phyloP scores from a whole-genome alignment of 768 basidiomycete species.

The Lanmaoa pseudosensibilis region DNA sequence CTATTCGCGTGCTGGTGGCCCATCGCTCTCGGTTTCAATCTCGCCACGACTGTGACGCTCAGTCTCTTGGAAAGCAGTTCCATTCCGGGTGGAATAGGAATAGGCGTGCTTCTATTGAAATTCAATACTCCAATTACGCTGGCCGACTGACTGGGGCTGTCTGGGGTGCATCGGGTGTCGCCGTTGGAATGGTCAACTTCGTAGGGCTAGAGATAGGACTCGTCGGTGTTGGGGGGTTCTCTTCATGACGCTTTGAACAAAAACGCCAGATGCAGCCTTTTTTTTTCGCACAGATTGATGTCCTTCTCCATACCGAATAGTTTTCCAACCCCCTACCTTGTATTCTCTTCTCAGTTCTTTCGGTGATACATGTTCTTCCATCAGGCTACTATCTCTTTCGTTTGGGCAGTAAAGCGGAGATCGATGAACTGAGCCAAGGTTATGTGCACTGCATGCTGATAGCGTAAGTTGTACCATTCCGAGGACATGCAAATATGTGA shows the following conservation, averaged over 20 bases:
- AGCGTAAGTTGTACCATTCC: background rate
- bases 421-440: too few relatives aligned
- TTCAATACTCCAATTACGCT: constrained; percentile 68
- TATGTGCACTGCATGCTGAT: background rate
- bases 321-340: background rate
- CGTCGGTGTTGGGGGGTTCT: constrained; percentile 56
- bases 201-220: constrained; percentile 59
- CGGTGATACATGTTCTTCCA: too few relatives aligned
- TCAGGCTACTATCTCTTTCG: too few relatives aligned
- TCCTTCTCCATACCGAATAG: background rate
- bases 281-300: background rate
- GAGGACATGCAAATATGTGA: background rate
- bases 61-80: constrained; percentile 66
- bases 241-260: constrained; percentile 52
- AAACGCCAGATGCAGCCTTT: background rate
- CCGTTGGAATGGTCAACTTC: constrained; percentile 56
- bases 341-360: background rate
- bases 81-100: constrained; percentile 69
- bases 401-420: too few relatives aligned
- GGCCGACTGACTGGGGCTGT: constrained; percentile 66
- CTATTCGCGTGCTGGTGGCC: constrained; percentile 46
- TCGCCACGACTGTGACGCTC: constrained; percentile 68
- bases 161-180: constrained; percentile 64
- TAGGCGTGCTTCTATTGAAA: constrained; percentile 47
- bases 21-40: constrained; percentile 70